phyloP scores from a whole-genome alignment of 805 yeast species.

The Ogataea henricii region DNA sequence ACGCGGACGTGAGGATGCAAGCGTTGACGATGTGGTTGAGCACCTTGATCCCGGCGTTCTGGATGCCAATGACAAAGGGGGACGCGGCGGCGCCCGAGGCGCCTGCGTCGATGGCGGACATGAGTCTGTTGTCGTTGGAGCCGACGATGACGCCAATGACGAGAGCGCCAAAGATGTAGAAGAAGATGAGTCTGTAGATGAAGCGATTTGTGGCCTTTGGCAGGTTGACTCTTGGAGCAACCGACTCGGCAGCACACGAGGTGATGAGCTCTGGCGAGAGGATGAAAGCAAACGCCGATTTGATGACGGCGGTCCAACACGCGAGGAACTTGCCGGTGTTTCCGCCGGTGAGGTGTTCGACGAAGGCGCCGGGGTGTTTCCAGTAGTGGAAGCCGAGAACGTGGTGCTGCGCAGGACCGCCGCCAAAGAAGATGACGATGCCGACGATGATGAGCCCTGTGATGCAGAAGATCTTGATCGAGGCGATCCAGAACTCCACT shows the following conservation, averaged over 20 bases:
- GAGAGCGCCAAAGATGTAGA: slow-evolving; percentile 37
- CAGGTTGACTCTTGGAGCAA: slow-evolving; percentile 34
- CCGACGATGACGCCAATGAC: slow-evolving; percentile 53
- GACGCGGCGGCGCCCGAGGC: slow-evolving; percentile 70
- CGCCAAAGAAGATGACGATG: slow-evolving; percentile 63
- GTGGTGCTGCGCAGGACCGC: slow-evolving; percentile 53
- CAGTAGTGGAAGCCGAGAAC: slow-evolving; percentile 48
- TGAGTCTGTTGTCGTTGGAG: slow-evolving; percentile 41
- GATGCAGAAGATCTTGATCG: slow-evolving; percentile 64
- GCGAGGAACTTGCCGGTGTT: slow-evolving; percentile 64
- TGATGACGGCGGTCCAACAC: slow-evolving; percentile 61
- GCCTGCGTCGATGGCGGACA: slow-evolving; percentile 50
- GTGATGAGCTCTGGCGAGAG: slow-evolving; percentile 37
- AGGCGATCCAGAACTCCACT: slow-evolving; percentile 66
- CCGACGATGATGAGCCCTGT: slow-evolving; percentile 61
- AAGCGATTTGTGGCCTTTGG: slow-evolving; percentile 38
- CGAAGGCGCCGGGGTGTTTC: slow-evolving; percentile 46
- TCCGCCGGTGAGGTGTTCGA: slow-evolving; percentile 51
- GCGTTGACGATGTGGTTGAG: slow-evolving; percentile 80
- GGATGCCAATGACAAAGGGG: slow-evolving; percentile 85
- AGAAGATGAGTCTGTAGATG: slow-evolving; percentile 34
- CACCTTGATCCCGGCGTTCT: slow-evolving; percentile 63
- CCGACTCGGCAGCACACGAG: slow-evolving; percentile 36
- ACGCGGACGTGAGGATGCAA: slow-evolving; percentile 53
- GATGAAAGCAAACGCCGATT: slow-evolving; percentile 66